Evolutionary conservation across 1,284 basidiomycete genomes (phyloP).

Genomic region (Heterobasidion annosum): DNA sequence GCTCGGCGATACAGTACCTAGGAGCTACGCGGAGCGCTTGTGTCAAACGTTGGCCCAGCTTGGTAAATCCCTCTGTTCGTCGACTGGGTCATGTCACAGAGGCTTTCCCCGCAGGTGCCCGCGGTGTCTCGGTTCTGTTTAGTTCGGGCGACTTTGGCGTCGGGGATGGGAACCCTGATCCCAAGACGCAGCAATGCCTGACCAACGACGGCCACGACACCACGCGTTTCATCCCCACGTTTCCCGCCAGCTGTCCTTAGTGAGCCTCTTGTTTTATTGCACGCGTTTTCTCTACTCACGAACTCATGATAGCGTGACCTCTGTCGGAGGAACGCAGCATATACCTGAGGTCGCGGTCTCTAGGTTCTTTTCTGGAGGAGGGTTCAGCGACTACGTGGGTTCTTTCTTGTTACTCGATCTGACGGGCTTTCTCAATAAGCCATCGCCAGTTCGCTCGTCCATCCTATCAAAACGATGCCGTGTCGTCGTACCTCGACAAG

Average conservation of each 20-base stretch:
- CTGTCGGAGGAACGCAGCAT: conserved; percentile 50
- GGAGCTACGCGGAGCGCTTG: conserved; percentile 48
- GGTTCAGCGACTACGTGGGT: conserved; percentile 51
- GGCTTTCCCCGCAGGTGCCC: conserved; percentile 33
- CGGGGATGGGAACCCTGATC: conserved; percentile 44
- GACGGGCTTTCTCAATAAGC: neutral
- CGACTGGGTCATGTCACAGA: neutral
- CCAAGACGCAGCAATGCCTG: conserved; percentile 41
- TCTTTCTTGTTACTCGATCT: neutral
- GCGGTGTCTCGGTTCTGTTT: conserved; percentile 56
- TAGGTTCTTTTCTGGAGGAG: conserved; percentile 50
- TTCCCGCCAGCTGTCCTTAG: conserved; percentile 49
- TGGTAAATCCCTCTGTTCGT: conserved; percentile 19
- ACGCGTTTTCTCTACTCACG: neutral
- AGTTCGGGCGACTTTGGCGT: conserved; percentile 66
- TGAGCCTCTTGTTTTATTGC: conserved; percentile 17
- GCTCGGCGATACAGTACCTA: conserved; percentile 35
- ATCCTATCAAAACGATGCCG: conserved; percentile 39
- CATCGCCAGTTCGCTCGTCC: conserved; percentile 41
- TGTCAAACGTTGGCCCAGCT: conserved; percentile 60
- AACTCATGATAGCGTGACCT: conserved; percentile 34
- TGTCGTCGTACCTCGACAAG: conserved; percentile 30
- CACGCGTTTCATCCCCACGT: conserved; percentile 48
- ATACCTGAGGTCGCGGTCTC: conserved; percentile 47
- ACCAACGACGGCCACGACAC: conserved; percentile 49